phyloP scores from a whole-genome alignment of 805 yeast genomes.

The Diddensiella caesifluorescens region DNA sequence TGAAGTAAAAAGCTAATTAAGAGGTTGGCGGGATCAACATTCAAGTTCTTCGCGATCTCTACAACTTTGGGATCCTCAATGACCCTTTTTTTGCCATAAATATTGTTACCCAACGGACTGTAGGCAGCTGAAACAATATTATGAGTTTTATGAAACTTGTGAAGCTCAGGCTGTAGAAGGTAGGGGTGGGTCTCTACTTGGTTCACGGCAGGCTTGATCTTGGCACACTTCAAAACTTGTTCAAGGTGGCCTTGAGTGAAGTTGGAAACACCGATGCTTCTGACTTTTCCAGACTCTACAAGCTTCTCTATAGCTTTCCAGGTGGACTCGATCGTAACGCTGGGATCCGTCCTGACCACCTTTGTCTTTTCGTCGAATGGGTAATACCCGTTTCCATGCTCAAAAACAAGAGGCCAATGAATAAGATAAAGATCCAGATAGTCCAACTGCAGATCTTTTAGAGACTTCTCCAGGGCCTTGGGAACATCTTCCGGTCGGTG shows the following conservation, averaged over 20 bases:
- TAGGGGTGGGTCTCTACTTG: conserved; percentile 59
- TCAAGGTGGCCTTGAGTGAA: conserved; percentile 56
- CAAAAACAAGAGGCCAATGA: conserved; percentile 49
- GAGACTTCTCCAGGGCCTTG: conserved; percentile 40
- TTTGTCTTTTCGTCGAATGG: conserved; percentile 31
- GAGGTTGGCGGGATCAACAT: conserved; percentile 57
- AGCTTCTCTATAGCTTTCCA: conserved; percentile 53
- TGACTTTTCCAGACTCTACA: conserved; percentile 48
- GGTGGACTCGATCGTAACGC: conserved; percentile 35
- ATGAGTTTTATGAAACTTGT: conserved; percentile 40
- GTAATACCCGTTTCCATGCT: conserved; percentile 33
- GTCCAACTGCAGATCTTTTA: conserved; percentile 40
- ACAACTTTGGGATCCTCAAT: conserved; percentile 51
- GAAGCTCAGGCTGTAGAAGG: conserved; percentile 39
- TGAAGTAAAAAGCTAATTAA: conserved; percentile 77
- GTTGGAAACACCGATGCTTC: conserved; percentile 75
- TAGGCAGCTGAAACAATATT: conserved; percentile 55
- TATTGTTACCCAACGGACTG: conserved; percentile 44
- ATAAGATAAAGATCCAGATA: conserved; percentile 52
- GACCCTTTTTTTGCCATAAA: conserved; percentile 20
- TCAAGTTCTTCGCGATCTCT: conserved; percentile 49
- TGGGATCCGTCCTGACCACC: conserved; percentile 19
- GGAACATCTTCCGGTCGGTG: conserved; percentile 39
- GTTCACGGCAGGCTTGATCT: conserved; percentile 57
- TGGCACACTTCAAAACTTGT: conserved; percentile 47